Base-by-base conservation (phyloP, 1,284 basidiomycete species). In the Leccinum angustisporum region DNA sequence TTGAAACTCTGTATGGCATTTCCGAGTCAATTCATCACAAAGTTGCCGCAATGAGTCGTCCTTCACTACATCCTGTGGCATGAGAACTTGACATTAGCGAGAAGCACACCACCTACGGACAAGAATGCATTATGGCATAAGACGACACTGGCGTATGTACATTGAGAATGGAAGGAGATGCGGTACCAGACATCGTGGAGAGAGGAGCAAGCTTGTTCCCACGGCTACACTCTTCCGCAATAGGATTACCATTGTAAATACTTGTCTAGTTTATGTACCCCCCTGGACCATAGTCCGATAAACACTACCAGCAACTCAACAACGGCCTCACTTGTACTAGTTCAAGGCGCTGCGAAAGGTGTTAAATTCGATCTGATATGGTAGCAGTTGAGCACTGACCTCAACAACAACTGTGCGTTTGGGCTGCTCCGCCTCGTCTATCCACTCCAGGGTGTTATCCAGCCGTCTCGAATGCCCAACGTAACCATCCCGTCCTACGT, bases 121-220 rank as follows among this genome's bases (percentile, higher is more conserved):
- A 76, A 40, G 88, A 88, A 72, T 92, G 89, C 16, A 87, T 76
- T 54, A 92, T 81, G 8, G 89, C 82, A 70, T 92, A 87, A 13
- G 91, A 92, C 8, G 84, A 82, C 1, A 79, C 72, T 0, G 91
- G 90, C 0, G 91, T 92, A 67, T 92, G 91, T 31, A 92, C 81
- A 65, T 88, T 83, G 59, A 92, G 74, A 54, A 91, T 74, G 34
- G 81, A 76, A 56, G 76, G 64, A 33, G 69, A n/a, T 55, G 61
- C 58, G 1, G 50, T 25, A 10, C 48, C 21, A 18, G 61, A 56
- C 60, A 62, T 62, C 33, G 33, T 16, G 14, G 52, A 16, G 9
- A 18, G 43, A 10, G n/a, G 16, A 18, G 21, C 25, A 31, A n/a
- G 7, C 13, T 27, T 10, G 27, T 27, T 51, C 48, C 14, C 48